Percentiles rank a stretch among this genome's conserved stretches.
These are phyloP conservation scores for Ustulina deusta DNA, from an alignment of 2,329 filamentous ascomycete genomes.

Conservation along the genomic window DNA sequence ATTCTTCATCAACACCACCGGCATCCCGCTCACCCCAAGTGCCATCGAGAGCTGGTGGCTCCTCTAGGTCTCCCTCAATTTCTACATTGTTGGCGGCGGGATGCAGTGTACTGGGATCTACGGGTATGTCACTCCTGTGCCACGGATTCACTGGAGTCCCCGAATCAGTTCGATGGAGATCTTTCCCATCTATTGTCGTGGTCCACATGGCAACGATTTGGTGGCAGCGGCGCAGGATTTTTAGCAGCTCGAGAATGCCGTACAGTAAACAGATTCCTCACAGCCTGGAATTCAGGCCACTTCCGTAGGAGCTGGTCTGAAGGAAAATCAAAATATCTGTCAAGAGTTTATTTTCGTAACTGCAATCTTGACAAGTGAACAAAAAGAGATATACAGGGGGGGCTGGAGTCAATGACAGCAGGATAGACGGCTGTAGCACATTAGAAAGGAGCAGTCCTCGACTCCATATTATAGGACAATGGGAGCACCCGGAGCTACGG, in stretches of 20 bases:
- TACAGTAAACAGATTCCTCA: background rate
- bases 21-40: conserved; percentile 56
- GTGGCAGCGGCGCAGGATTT: background rate
- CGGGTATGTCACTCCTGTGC: conserved; percentile 43
- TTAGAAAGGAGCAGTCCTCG: conserved; percentile 1
- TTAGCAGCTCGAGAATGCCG: background rate
- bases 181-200: conserved; percentile 49
- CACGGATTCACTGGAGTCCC: conserved; percentile 45
- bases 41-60: conserved; percentile 40
- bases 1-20: conserved; percentile 51
- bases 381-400: background rate
- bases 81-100: conserved; percentile 21
- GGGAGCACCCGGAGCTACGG: conserved; percentile 26
- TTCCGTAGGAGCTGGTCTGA: background rate
- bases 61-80: conserved; percentile 13
- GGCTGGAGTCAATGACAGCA: background rate
- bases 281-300: background rate
- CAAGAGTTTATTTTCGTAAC: background rate
- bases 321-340: background rate
- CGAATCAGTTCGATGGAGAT: conserved; percentile 51
- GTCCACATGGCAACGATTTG: conserved; percentile 50
- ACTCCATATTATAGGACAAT: background rate
- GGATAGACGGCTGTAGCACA: background rate
- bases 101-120: conserved; percentile 35
- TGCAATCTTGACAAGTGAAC: background rate